Percentiles rank a stretch among this genome's conserved stretches.
Evolutionary conservation across 2,329 filamentous ascomycete species (phyloP).

Genomic region (Cadophora malorum): DNA sequence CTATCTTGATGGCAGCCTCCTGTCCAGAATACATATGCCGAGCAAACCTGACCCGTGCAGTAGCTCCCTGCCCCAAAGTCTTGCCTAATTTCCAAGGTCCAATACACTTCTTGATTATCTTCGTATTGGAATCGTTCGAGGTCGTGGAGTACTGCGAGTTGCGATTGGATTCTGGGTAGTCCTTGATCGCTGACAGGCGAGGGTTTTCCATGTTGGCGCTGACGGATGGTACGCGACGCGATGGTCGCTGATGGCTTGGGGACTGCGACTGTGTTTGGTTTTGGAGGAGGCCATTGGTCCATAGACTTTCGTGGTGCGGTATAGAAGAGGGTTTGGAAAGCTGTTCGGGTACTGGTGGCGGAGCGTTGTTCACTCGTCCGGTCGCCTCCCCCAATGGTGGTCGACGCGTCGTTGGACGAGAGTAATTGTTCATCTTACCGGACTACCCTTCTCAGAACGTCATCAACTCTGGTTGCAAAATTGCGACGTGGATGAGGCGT

Average conservation of each 20-base stretch:
- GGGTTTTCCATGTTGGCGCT: constrained; percentile 36
- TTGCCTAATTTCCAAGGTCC: constrained; percentile 93
- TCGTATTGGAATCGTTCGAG: constrained; percentile 46
- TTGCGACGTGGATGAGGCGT: neutral
- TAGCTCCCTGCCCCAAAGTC: constrained; percentile 88
- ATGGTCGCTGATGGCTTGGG: neutral
- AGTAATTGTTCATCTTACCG: constrained; percentile 35
- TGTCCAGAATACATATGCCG: constrained; percentile 81
- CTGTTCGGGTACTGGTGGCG: constrained; percentile 19
- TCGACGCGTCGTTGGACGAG: constrained; percentile 42
- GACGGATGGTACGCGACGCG: constrained; percentile 2
- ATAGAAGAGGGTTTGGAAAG: constrained; percentile 34
- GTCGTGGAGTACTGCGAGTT: constrained; percentile 49
- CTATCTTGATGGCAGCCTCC: constrained; percentile 92
- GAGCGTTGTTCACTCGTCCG: constrained; percentile 43
- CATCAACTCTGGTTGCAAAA: neutral
- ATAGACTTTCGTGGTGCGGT: constrained; percentile 40
- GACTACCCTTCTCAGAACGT: neutral
- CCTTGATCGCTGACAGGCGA: constrained; percentile 46
- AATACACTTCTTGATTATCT: constrained; percentile 70
- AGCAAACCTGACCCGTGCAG: constrained; percentile 84
- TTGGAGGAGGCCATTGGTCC: constrained; percentile 19
- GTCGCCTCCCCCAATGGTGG: constrained; percentile 45
- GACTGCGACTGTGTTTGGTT: constrained; percentile 9
- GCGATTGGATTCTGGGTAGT: constrained; percentile 46